Evolutionary conservation across 192 early-diverging fungal genomes (phyloP).

Genomic region (Allomyces macrogynus): DNA sequence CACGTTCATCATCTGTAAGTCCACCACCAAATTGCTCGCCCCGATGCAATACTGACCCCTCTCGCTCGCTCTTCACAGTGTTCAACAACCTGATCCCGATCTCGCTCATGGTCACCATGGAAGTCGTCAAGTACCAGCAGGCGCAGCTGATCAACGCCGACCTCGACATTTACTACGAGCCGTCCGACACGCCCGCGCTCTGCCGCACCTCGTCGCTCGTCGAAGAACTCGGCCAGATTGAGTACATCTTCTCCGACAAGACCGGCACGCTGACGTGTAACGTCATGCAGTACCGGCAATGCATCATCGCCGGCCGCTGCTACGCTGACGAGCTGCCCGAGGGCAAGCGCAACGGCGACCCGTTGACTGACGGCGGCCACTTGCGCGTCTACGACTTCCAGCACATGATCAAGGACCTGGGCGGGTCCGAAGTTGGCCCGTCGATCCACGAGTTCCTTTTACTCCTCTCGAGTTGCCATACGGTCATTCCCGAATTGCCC

Average conservation of each 20-base stretch:
- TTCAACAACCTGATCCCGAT: conserved; percentile 99
- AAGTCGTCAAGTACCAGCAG: conserved; percentile 86
- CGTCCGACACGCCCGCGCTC: conserved; percentile 75
- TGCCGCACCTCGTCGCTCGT: conserved; percentile 81
- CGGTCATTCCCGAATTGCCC: conserved; percentile 76
- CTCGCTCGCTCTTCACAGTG: conserved; percentile 21
- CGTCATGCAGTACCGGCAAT: conserved; percentile 73
- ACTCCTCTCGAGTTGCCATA: conserved; percentile 83
- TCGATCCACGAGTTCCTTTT: conserved; percentile 77
- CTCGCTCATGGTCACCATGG: conserved; percentile 95
- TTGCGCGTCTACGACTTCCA: conserved; percentile 36
- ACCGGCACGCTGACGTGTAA: conserved; percentile 66
- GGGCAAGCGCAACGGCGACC: conserved; percentile 48
- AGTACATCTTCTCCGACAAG: conserved; percentile 97
- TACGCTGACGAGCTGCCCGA: conserved; percentile 81
- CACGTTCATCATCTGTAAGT: conserved; percentile 55
- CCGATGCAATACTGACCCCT: too few relatives aligned
- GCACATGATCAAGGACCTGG: conserved; percentile 15
- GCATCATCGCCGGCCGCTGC: conserved; percentile 73
- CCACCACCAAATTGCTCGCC: too few relatives aligned
- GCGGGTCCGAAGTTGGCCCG: conserved; percentile 28
- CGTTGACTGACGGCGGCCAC: conserved; percentile 43
- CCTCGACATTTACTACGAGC: conserved; percentile 89
- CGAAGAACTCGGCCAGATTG: conserved; percentile 90
- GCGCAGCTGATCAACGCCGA: conserved; percentile 76